Conservation (phyloP, 164 flowering plant genomes). For the Dillenia turbinata region DNA sequence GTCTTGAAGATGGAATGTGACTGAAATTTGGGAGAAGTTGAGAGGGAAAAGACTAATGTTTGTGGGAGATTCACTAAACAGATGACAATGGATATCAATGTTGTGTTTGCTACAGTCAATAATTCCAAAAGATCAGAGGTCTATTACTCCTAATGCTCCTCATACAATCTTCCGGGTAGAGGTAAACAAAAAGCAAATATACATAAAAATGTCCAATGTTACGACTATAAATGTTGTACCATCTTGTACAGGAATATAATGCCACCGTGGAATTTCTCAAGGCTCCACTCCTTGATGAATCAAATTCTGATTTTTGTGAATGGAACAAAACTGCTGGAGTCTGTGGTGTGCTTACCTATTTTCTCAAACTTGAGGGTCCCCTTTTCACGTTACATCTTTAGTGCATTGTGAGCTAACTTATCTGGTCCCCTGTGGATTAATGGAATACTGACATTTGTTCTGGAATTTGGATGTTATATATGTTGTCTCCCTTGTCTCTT, state of each 20-base stretch:
- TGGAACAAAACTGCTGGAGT: too few relatives aligned
- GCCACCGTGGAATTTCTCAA: constrained; percentile 89
- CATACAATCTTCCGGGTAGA: constrained; percentile 89
- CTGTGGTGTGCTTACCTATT: too few relatives aligned
- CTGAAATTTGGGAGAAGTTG: constrained; percentile 87
- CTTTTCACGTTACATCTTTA: too few relatives aligned
- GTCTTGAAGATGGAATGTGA: constrained; percentile 65
- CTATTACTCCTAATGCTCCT: constrained; percentile 77
- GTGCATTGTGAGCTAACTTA: too few relatives aligned
- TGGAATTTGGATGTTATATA: too few relatives aligned
- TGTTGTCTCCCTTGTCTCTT: too few relatives aligned
- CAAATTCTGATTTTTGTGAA: constrained; percentile 88
- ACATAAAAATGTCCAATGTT: neutral
- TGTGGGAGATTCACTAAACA: constrained; percentile 93
- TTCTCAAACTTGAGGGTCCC: too few relatives aligned
- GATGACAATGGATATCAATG: constrained; percentile 99
- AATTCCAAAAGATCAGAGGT: constrained; percentile 60
- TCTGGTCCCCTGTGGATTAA: too few relatives aligned
- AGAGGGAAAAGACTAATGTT: constrained; percentile 94
- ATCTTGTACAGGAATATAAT: constrained; percentile 67
- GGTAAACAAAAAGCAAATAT: constrained; percentile 33
- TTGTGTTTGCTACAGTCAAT: constrained; percentile 83
- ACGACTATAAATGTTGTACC: constrained; percentile 1
- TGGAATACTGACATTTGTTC: too few relatives aligned
- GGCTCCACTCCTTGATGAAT: constrained; percentile 93